These are phyloP conservation scores for Trichoderma cornu-damae DNA, from an alignment of 2,329 filamentous ascomycete species.

Conservation along the genomic window DNA sequence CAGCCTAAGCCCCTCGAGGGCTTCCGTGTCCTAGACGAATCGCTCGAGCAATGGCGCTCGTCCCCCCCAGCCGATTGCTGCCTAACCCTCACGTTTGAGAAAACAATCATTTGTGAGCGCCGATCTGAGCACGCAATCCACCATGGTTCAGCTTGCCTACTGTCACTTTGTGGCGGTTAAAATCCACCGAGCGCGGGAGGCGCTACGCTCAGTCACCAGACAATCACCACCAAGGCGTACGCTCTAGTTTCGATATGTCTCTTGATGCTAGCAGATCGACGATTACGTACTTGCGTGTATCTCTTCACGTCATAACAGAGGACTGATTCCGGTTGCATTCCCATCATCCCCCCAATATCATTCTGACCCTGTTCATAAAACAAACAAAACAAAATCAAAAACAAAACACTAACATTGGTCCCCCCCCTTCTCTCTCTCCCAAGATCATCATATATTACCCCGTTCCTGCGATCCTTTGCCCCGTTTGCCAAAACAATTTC, in stretches of 20 bases:
- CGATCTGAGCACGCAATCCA: background rate
- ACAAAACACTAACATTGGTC: too few relatives aligned
- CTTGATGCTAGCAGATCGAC: conserved; percentile 2
- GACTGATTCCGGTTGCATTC: background rate
- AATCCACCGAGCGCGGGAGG: background rate
- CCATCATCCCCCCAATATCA: background rate
- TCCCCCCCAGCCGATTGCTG: background rate
- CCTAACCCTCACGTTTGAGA: background rate
- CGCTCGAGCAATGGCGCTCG: background rate
- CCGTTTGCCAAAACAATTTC: background rate
- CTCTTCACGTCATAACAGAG: background rate
- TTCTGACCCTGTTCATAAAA: background rate
- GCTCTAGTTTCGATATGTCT: background rate
- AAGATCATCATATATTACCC: background rate
- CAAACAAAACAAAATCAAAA: background rate
- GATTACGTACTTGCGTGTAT: background rate
- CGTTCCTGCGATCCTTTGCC: background rate
- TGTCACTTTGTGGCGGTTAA: background rate
- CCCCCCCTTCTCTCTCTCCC: too few relatives aligned
- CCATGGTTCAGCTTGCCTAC: background rate
- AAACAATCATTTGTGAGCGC: background rate
- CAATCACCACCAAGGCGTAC: background rate
- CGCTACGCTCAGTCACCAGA: background rate
- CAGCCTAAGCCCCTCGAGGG: background rate
- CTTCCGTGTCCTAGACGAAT: background rate